Evolutionary conservation across 1,139 yeast genomes (phyloP).

Genomic region (Kodamaea anthophila): DNA sequence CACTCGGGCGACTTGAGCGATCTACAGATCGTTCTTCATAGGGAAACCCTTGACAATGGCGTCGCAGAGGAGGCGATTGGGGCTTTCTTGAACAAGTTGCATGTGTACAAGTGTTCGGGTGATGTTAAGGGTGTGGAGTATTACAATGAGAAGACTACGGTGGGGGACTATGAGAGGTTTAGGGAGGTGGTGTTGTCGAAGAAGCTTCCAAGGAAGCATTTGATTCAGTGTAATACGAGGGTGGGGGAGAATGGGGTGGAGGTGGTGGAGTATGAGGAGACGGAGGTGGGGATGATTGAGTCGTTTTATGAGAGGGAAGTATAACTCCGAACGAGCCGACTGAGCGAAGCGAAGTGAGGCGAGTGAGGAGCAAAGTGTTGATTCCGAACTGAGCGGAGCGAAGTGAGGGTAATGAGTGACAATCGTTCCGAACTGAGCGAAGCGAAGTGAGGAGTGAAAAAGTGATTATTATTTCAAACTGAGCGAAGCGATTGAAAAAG

Average conservation of each 20-base stretch:
- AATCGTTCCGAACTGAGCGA: no score
- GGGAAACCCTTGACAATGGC: conserved; percentile 48
- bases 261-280: conserved; percentile 66
- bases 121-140: conserved; percentile 62
- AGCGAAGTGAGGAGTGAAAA: no score
- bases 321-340: background rate
- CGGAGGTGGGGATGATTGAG: conserved; percentile 71
- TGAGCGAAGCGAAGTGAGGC: conserved; percentile 10
- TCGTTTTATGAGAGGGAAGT: conserved; percentile 60
- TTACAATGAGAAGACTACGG: conserved; percentile 62
- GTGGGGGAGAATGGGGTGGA: conserved; percentile 37
- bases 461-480: no score
- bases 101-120: conserved; percentile 72
- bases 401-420: no score
- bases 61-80: conserved; percentile 72
- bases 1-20: conserved; percentile 51
- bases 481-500: no score
- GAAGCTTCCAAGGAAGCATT: conserved; percentile 77
- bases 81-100: conserved; percentile 64
- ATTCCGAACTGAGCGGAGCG: no score
- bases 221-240: conserved; percentile 73
- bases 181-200: conserved; percentile 64
- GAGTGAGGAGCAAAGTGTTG: no score
- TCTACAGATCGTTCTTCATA: conserved; percentile 53
- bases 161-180: conserved; percentile 55